phyloP scores from a whole-genome alignment of 78 protist species.

The Emiliania huxleyi region DNA sequence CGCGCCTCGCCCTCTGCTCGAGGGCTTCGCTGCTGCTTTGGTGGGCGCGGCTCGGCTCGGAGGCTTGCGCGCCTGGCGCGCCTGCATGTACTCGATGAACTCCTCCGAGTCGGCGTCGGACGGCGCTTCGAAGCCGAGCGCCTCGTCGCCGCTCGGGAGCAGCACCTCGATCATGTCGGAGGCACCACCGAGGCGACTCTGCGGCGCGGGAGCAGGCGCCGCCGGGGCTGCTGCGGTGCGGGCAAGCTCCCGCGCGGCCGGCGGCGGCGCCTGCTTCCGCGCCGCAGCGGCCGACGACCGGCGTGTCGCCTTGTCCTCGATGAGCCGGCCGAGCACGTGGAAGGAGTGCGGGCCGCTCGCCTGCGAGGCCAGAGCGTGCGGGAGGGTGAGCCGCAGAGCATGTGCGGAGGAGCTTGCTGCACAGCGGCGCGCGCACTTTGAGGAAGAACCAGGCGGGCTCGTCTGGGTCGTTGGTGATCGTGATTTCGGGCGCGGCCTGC shows the following conservation, averaged over 20 bases:
- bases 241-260: neutral
- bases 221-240: too few relatives aligned
- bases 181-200: neutral
- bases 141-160: neutral
- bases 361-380: too few relatives aligned
- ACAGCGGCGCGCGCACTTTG: neutral
- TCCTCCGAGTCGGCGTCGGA: neutral
- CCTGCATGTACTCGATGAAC: neutral
- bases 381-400: too few relatives aligned
- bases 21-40: too few relatives aligned
- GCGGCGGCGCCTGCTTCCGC: neutral
- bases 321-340: neutral
- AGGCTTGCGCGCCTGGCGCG: too few relatives aligned
- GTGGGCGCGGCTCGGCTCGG: too few relatives aligned
- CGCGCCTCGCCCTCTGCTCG: too few relatives aligned
- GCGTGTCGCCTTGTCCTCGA: neutral
- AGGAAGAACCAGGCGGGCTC: neutral
- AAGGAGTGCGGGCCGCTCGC: neutral
- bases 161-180: neutral
- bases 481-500: neutral
- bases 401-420: too few relatives aligned
- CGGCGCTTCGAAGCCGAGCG: neutral
- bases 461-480: neutral
- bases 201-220: neutral
- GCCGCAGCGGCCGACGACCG: neutral